Evolutionary conservation across 768 basidiomycete species (phyloP).

Genomic region (Gautieria morchelliformis): DNA sequence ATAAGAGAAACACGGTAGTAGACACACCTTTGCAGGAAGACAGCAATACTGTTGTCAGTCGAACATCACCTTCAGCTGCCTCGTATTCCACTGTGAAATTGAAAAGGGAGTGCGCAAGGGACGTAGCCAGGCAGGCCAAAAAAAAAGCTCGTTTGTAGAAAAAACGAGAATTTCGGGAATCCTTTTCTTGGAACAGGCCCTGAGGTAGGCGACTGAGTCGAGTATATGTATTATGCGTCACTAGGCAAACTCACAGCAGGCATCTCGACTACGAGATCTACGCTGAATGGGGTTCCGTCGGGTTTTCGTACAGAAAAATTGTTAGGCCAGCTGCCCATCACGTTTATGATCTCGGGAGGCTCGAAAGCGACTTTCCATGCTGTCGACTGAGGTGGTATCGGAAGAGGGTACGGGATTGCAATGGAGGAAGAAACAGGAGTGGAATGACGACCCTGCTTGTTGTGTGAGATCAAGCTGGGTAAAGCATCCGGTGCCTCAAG

Average conservation of each 20-base stretch:
- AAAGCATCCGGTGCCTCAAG: conserved; percentile 40
- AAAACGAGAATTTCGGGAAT: conserved; percentile 80
- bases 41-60: conserved; percentile 57
- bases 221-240: neutral
- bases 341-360: conserved; percentile 60
- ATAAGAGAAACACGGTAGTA: neutral
- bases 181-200: conserved; percentile 91
- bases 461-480: conserved; percentile 40
- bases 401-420: conserved; percentile 54
- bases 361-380: conserved; percentile 59
- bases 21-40: conserved; percentile 42
- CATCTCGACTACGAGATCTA: conserved; percentile 85
- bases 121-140: conserved; percentile 66
- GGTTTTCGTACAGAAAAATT: conserved; percentile 64
- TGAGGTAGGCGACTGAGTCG: conserved; percentile 15
- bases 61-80: conserved; percentile 48
- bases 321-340: conserved; percentile 85
- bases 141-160: conserved; percentile 92
- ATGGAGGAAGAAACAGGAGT: conserved; percentile 23
- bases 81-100: conserved; percentile 53
- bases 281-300: conserved; percentile 52
- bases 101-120: conserved; percentile 36
- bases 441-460: neutral
- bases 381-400: conserved; percentile 63
- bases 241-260: conserved; percentile 47